Base-by-base conservation (phyloP, 768 basidiomycete species). In the Boletus barrowsii region DNA sequence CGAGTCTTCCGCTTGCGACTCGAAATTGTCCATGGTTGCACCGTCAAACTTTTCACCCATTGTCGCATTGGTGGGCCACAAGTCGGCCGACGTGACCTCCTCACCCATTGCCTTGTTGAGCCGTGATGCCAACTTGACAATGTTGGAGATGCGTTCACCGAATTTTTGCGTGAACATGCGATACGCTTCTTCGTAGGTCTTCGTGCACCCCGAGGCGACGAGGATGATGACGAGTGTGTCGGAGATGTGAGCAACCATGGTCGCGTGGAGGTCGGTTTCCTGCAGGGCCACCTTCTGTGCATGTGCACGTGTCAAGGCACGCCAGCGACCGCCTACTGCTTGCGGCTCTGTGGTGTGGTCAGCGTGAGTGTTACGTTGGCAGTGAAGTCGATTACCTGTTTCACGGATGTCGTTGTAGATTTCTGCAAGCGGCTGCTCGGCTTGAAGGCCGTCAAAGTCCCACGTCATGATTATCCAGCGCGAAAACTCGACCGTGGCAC, bases 51-150 rank as follows among this genome's bases (percentile, higher is more conserved):
- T 49, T 0, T 75, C 70, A 17, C 78, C 79, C 5, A 76, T 75
- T 1, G 68, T 57, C 41, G 76, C 73, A 44, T 79, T 78, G 10
- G 80, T 61, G 17, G 79, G 73, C 63, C 83, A 80, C 55, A 86
- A 61, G 58, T 85, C 83, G 49, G 78, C 79, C 3, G 76, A 79
- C 2, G 80, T 80, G 43, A 86, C 73, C 47, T 79, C 80, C 64
- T 84, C 81, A 1, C 83, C 83, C 45, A 84, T 76, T 11, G 78
- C 79, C 63, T 78, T 81, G 59, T 72, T 70, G 33, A 72, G 40
- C 36, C 68, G 61, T 1, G 60, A 44, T 0, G 72, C 66, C 67
- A 68, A 62, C 48, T 63, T 70, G 35, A 73, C 71, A 2, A 72
- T 57, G 45, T 71, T 73, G 46, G 68, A 68, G 6, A 72, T 43